A percentile compares a stretch with the other conserved stretches of the same genome.
Conservation (phyloP, 805 yeast genomes). For the Wickerhamomyces sydowiorum region DNA sequence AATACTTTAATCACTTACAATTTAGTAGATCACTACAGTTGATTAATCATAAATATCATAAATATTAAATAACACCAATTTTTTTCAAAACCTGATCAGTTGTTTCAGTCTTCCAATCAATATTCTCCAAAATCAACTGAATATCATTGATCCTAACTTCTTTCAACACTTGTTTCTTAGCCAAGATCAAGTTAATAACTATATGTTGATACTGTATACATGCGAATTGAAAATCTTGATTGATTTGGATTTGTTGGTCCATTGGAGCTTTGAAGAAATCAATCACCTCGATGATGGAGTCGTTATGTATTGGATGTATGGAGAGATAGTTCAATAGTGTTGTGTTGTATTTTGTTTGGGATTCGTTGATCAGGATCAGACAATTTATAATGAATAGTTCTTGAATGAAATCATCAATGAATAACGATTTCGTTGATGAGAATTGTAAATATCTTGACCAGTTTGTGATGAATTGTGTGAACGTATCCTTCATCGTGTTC, state of each 20-base stretch:
- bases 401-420: slow-evolving; percentile 11
- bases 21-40: neutral
- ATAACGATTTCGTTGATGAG: slow-evolving; percentile 2
- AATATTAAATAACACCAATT: slow-evolving; percentile 21
- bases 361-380: slow-evolving; percentile 9
- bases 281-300: neutral
- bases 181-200: neutral
- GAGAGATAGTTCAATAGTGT: slow-evolving; percentile 4
- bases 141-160: slow-evolving; percentile 15
- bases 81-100: slow-evolving; percentile 29
- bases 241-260: neutral
- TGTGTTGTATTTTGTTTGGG: slow-evolving; percentile 10
- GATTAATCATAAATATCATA: neutral
- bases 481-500: neutral
- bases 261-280: neutral
- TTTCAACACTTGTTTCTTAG: neutral
- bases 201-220: neutral
- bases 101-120: slow-evolving; percentile 28
- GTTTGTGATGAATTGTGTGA: neutral
- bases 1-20: neutral
- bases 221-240: neutral
- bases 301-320: neutral
- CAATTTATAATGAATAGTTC: slow-evolving; percentile 10
- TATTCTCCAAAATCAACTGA: slow-evolving; percentile 23
- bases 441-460: neutral